Percentiles rank a stretch among this genome's conserved stretches.
Evolutionary conservation across 2,329 filamentous ascomycete species (phyloP).

Genomic region (Pseudogymnoascus sp.): DNA sequence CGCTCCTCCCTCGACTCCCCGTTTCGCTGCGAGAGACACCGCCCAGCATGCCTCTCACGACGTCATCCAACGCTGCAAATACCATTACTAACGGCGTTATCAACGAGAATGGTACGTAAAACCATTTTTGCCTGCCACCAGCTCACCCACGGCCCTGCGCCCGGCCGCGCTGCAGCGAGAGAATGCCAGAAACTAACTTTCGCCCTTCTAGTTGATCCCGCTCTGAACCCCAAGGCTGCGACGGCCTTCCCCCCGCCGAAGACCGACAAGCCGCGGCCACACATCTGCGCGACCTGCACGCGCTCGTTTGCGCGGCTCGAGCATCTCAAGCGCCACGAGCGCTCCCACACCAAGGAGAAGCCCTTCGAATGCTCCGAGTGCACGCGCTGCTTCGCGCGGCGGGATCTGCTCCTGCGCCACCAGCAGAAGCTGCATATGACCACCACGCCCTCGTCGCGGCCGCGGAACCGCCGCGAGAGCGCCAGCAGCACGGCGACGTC

Average conservation of each 20-base stretch:
- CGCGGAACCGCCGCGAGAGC: constrained; percentile 84
- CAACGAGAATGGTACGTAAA: constrained; percentile 25
- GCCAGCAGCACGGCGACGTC: constrained; percentile 61
- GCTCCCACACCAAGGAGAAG: constrained; percentile 96
- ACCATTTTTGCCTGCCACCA: not conserved
- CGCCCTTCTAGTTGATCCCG: constrained; percentile 4
- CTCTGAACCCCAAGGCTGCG: constrained; percentile 20
- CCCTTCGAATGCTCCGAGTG: constrained; percentile 97
- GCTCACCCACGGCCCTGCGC: constrained; percentile 11
- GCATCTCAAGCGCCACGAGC: constrained; percentile 93
- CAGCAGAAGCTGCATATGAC: constrained; percentile 98
- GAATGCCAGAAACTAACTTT: not conserved
- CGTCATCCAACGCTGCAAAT: constrained; percentile 22
- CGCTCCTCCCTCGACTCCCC: not conserved
- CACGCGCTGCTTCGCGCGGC: constrained; percentile 84
- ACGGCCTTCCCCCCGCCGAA: constrained; percentile 67
- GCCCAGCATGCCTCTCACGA: constrained; percentile 25
- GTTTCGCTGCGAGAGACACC: not conserved
- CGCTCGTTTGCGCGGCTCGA: constrained; percentile 91
- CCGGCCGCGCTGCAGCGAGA: constrained; percentile 10
- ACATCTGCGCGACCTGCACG: constrained; percentile 85
- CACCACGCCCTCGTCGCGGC: constrained; percentile 77
- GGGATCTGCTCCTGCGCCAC: constrained; percentile 85
- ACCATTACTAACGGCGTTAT: constrained; percentile 23
- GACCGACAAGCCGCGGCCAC: constrained; percentile 93